Conservation (phyloP, 306 rosid genomes). For the Cajanus cajan region DNA sequence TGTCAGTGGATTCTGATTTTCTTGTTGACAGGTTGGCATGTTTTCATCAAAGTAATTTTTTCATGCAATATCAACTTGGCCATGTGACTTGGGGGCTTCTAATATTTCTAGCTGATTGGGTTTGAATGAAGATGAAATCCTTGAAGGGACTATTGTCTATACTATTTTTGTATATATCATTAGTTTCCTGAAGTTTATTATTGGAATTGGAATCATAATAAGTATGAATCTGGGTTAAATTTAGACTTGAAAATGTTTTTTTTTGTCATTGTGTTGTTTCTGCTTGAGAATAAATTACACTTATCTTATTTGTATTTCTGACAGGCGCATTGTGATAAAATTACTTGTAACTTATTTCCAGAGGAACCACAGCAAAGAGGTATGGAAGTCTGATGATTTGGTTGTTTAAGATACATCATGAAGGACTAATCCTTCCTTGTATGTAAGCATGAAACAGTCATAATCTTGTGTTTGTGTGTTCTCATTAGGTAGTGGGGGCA, state of each 20-base stretch:
- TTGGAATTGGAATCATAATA: neutral
- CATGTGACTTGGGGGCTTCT: conserved; percentile 13
- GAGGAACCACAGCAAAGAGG: conserved; percentile 98
- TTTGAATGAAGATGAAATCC: neutral
- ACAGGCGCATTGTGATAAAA: conserved; percentile 97
- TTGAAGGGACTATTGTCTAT: neutral
- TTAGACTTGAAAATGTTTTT: neutral
- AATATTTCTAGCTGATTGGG: neutral
- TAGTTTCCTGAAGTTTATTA: neutral
- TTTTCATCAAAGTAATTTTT: conserved; percentile 22
- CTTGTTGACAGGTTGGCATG: conserved; percentile 87
- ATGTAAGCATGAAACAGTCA: neutral
- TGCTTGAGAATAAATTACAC: neutral
- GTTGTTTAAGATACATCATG: conserved; percentile 19
- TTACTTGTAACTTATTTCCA: conserved; percentile 86
- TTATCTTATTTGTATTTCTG: conserved; percentile 38
- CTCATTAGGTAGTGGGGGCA: neutral
- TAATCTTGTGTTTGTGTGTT: neutral
- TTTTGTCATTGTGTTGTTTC: conserved; percentile 9
- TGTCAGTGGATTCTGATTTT: conserved; percentile 96
- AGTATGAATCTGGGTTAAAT: conserved; percentile 12
- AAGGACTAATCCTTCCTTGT: neutral
- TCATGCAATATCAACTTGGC: neutral
- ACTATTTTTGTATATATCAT: neutral
- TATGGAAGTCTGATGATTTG: conserved; percentile 27